phyloP scores from a whole-genome alignment of 192 early-diverging fungal genomes.

The Coemansia sp. region DNA sequence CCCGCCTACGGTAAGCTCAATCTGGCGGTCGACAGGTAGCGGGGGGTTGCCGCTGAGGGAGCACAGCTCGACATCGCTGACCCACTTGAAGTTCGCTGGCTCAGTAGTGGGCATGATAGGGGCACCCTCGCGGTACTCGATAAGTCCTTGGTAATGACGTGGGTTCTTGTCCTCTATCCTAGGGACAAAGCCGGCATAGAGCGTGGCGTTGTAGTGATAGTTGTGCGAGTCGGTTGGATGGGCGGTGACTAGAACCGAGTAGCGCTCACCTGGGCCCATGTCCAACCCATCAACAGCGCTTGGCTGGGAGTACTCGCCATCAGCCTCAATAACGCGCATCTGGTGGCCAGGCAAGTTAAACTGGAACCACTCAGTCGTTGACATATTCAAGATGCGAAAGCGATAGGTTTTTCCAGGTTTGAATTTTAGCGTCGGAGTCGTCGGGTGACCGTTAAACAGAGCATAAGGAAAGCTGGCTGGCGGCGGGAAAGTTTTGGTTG shows the following conservation, averaged over 20 bases:
- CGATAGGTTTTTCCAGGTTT: conserved; percentile 74
- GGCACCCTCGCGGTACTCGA: conserved; percentile 17
- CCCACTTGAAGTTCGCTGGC: conserved; percentile 1
- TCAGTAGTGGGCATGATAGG: background rate
- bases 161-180: conserved; percentile 40
- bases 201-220: conserved; percentile 68
- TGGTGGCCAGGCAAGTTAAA: conserved; percentile 74
- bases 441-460: conserved; percentile 50
- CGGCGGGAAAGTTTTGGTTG: conserved; percentile 58
- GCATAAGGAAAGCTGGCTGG: conserved; percentile 62
- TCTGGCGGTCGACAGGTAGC: conserved; percentile 13
- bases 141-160: conserved; percentile 22
- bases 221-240: conserved; percentile 55
- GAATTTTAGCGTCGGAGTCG: conserved; percentile 35
- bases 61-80: conserved; percentile 13
- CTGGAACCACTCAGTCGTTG: conserved; percentile 66
- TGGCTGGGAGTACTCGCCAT: conserved; percentile 63
- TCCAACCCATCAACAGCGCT: conserved; percentile 57
- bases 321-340: conserved; percentile 74
- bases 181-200: conserved; percentile 63
- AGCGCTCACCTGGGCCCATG: conserved; percentile 68
- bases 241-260: conserved; percentile 76
- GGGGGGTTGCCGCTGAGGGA: background rate
- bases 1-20: conserved; percentile 45
- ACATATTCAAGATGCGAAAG: conserved; percentile 75